phyloP scores from a whole-genome alignment of 1,284 basidiomycete genomes.

The Ganoderma boninense region DNA sequence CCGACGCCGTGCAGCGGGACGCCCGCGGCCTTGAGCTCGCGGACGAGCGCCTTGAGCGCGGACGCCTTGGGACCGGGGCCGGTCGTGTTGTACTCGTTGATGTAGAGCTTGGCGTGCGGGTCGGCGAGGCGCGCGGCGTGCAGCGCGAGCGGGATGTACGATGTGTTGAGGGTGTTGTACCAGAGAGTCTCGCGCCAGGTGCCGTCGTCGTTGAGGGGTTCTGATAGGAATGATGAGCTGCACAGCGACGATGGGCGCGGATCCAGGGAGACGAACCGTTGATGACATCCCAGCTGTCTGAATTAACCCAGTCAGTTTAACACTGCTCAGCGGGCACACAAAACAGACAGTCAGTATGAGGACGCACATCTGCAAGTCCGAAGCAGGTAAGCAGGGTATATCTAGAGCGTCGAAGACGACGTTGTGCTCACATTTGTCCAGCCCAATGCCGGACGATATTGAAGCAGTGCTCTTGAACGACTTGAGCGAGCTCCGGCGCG shows the following conservation, averaged over 20 bases:
- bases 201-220: conserved; percentile 68
- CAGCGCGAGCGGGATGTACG: conserved; percentile 54
- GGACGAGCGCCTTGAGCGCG: conserved; percentile 59
- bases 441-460: conserved; percentile 58
- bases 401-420: neutral
- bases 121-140: conserved; percentile 54
- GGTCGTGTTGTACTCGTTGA: conserved; percentile 63
- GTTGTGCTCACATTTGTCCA: conserved; percentile 52
- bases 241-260: neutral
- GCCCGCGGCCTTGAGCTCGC: conserved; percentile 51
- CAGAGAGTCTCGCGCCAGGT: conserved; percentile 56
- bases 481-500: conserved; percentile 50
- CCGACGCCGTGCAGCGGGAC: conserved; percentile 66
- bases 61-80: conserved; percentile 56
- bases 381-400: too few relatives aligned
- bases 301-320: neutral
- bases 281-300: conserved; percentile 47
- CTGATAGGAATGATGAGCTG: conserved; percentile 22
- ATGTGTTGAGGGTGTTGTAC: conserved; percentile 51
- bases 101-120: conserved; percentile 48
- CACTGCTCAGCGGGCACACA: neutral
- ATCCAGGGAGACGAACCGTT: conserved; percentile 40
- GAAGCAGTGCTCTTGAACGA: conserved; percentile 54
- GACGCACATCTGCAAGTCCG: neutral
- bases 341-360: neutral